Evolutionary conservation across 495 filamentous ascomycete species (phyloP), one percentile per base, ranked within the genome.

Genomic region (Tricharina praecox): DNA sequence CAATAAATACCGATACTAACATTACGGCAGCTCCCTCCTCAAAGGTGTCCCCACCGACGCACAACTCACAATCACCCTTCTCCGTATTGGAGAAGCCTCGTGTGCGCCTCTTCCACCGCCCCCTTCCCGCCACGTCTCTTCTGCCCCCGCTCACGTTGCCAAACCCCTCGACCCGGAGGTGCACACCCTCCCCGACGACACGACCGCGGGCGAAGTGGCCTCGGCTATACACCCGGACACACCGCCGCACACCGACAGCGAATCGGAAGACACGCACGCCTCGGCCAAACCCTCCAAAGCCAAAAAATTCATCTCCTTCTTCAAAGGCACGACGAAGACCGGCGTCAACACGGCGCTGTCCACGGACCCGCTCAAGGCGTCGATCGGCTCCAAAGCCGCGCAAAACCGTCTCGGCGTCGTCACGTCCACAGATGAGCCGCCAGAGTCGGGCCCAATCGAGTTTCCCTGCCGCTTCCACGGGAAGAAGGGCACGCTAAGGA

Each of bases 31-130:
- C 55, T 82, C 79, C 3, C 53, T 92, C 2, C 75, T 93, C 43
- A 78, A 81, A 56, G 82, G 81, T n/a, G 75, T 86, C 30, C 85
- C 85, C 0, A 93, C 85, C 2, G 90, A 93, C 57, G 84, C 83
- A 15, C 85, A 92, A 53, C 69, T 93, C 11, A 82, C 85, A 0
- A 62, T 93, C 37, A 93, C 85, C 3, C 71, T 93, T 10, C 78
- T 94, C 21, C 80, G 86, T 30, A 77, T 87, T 45, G 83, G 85
- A 43, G 85, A 92, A 65, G 78, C 76, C 16, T 88, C 86, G 62
- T 77, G 81, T 45, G 74, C 82, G 0, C 85, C 85, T 0, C 63
- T 93, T 0, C 82, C 84, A 2, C 82, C 85, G n/a, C 80, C 84
- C 0, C 82, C 85, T 3, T 65, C 63, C 2, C 10, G 19, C 15